Base-by-base conservation (phyloP, 2,329 filamentous ascomycete species). In the Seiridium unicorne region DNA sequence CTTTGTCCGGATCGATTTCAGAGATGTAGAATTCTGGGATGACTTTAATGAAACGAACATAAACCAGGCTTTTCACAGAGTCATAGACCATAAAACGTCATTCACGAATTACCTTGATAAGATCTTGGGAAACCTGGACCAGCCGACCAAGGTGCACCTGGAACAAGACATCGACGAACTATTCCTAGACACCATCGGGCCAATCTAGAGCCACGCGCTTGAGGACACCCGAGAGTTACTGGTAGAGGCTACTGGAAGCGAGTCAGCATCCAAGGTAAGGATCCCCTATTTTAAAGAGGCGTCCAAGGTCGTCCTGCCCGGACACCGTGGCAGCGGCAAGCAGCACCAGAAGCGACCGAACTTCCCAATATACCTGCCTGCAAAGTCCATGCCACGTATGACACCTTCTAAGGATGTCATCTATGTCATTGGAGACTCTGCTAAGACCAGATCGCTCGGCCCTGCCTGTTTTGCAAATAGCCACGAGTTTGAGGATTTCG, bases 301-400 rank as follows among this genome's bases (percentile, higher is more conserved):
- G n/a, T 35, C 49, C 31, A 51, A 51, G 49, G 32, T 51, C 10
- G n/a, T n/a, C 31, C 49, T 51, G 3, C 49, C 49, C 13, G 31
- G 36, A 51, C 4, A 34, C n/a, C n/a, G 40, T 3, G 1, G 26
- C 13, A 11, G 32, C 11, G 26, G 8, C 31, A 8, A 3, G 8
- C 32, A 4, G 3, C 32, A 26, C 13, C 11, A 46, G 4, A 59
- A 59, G 51, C 40, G 42, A 3, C 57, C 49, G 2, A 55, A 59
- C 42, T 59, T 59, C 4, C 57, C 49, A 7, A 55, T 59, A 8
- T 59, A 59, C 11, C 32, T 59, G 1, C 57, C 51, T 11, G 49
- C 49, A 0, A 54, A 54, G 11, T 59, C 49, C 2, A 53, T 59
- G 49, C 49, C 48, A 2, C 49, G 49, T 0, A 34, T 59, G 57